These are phyloP conservation scores for Serendipita sp. DNA, from an alignment of 768 basidiomycete species.

Conservation along the genomic window DNA sequence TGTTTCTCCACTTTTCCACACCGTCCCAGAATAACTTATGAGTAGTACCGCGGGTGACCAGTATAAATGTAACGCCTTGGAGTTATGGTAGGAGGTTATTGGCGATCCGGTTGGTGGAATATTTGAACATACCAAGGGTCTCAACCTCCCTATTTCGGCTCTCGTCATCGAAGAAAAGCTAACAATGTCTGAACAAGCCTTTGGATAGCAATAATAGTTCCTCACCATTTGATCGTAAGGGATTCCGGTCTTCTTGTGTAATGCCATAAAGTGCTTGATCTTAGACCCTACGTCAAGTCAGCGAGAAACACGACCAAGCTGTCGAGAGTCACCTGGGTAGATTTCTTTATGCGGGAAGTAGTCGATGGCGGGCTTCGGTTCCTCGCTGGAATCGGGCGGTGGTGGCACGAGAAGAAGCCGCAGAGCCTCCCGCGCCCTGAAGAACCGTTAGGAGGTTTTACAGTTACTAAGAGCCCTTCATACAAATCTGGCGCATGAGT, in stretches of 20 bases:
- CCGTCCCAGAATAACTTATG: conserved; percentile 52
- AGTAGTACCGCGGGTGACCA: conserved; percentile 48
- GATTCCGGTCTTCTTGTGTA: conserved; percentile 58
- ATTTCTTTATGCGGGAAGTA: conserved; percentile 61
- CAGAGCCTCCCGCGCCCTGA: conserved; percentile 64
- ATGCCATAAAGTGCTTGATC: conserved; percentile 56
- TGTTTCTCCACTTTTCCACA: conserved; percentile 46
- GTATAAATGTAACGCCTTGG: conserved; percentile 63
- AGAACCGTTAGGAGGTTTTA: not conserved
- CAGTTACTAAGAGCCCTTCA: conserved; percentile 13
- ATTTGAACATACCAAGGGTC: conserved; percentile 27
- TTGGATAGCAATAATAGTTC: not conserved
- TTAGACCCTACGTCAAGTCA: conserved; percentile 44
- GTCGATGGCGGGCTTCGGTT: conserved; percentile 31
- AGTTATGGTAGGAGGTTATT: not conserved
- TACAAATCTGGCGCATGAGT: conserved; percentile 55
- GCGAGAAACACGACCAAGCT: not conserved
- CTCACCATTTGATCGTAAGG: conserved; percentile 66
- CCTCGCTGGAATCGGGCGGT: conserved; percentile 14
- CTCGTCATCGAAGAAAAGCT: conserved; percentile 60
- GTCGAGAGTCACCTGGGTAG: conserved; percentile 36
- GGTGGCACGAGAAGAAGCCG: conserved; percentile 35
- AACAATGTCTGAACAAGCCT: not conserved
- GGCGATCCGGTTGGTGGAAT: too few relatives aligned
- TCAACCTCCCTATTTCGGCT: conserved; percentile 45